Conservation (phyloP, 2,329 filamentous ascomycete species). For the Sporothrix sp. region DNA sequence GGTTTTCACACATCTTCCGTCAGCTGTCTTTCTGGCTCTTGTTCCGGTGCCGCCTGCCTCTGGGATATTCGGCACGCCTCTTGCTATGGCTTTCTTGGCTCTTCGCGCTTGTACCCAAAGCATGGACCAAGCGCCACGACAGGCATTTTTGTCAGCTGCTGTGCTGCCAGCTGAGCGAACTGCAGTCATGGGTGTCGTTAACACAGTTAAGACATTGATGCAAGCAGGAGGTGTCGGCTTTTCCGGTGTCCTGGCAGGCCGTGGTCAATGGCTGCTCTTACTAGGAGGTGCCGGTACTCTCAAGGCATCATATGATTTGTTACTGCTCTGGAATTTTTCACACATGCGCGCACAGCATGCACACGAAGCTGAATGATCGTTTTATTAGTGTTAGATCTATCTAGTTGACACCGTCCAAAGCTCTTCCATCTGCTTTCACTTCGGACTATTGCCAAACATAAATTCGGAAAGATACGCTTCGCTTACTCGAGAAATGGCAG, state of each 20-base stretch:
- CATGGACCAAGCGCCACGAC: constrained; percentile 63
- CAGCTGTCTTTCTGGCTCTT: constrained; percentile 53
- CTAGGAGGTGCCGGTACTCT: constrained; percentile 17
- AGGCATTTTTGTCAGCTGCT: constrained; percentile 58
- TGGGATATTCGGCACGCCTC: constrained; percentile 7
- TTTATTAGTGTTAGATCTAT: no score
- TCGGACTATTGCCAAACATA: no score
- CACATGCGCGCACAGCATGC: neutral
- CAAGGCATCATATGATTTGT: constrained; percentile 18
- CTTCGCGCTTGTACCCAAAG: constrained; percentile 51
- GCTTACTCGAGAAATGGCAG: no score
- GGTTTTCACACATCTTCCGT: constrained; percentile 66
- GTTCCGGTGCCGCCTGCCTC: constrained; percentile 28
- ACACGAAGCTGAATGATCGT: no score
- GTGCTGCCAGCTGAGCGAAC: constrained; percentile 58
- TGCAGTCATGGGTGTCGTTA: constrained; percentile 60
- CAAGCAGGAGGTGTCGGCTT: constrained; percentile 53
- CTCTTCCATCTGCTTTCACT: no score
- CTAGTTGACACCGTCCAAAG: no score
- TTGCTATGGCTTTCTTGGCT: constrained; percentile 44
- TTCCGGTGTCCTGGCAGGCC: constrained; percentile 52
- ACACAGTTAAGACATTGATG: constrained; percentile 56
- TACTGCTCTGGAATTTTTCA: constrained; percentile 27
- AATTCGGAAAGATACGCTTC: no score
- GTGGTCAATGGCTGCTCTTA: constrained; percentile 13